phyloP scores from a whole-genome alignment of 768 basidiomycete species.

The Lanmaoa pseudosensibilis region DNA sequence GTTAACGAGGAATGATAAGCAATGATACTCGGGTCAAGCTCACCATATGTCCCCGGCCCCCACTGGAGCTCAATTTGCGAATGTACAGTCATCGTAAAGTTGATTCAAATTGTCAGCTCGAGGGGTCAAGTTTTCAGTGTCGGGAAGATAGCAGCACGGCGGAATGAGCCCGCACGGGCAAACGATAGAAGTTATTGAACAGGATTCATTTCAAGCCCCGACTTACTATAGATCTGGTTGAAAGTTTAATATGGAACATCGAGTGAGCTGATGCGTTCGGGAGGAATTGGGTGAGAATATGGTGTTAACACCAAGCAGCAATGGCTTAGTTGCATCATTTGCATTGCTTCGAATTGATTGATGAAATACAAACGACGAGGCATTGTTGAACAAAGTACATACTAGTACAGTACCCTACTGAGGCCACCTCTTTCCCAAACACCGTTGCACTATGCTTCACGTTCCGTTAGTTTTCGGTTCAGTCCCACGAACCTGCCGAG shows the following conservation, averaged over 20 bases:
- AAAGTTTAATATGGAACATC: neutral
- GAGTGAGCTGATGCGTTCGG: neutral
- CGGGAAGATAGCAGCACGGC: neutral
- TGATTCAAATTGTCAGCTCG: too few relatives aligned
- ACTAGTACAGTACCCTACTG: slow-evolving; percentile 8
- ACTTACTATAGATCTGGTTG: neutral
- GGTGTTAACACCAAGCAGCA: neutral
- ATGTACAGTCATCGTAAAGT: neutral
- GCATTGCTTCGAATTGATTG: neutral
- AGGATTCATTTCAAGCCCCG: slow-evolving; percentile 1
- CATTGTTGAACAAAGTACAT: slow-evolving; percentile 12
- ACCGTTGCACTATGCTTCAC: neutral
- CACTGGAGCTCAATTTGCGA: neutral
- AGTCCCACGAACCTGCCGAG: slow-evolving; percentile 17
- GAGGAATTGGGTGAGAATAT: neutral
- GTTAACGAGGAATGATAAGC: neutral
- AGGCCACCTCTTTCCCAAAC: neutral
- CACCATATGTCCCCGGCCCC: slow-evolving; percentile 1
- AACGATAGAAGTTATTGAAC: neutral
- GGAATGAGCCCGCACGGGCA: too few relatives aligned
- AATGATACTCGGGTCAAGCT: neutral
- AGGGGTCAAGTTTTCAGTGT: neutral
- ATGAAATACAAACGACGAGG: slow-evolving; percentile 9
- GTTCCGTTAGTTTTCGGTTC: neutral
- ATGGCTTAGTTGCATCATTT: neutral